Base-by-base conservation (phyloP, 2,329 filamentous ascomycete genomes). In the Fusarium irregulare region DNA sequence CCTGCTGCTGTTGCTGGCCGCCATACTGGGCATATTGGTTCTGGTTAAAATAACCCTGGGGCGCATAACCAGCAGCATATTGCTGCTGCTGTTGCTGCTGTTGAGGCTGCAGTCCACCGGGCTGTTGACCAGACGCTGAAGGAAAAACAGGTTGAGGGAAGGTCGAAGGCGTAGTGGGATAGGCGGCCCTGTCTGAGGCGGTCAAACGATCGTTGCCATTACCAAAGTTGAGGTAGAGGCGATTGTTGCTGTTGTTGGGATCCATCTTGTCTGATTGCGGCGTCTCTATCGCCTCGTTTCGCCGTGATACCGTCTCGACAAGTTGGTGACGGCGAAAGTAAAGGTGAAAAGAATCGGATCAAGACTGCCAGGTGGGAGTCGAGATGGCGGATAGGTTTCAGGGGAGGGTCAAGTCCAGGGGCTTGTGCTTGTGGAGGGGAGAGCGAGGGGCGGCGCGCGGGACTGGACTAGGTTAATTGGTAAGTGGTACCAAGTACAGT, bases 81-180 rank as follows among this genome's bases (percentile, higher is more conserved):
- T 80, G 80, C 42, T 66, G 63, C 25, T 65, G 76, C 73, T 83
- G 83, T 28, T 60, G 60, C 13, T 59, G 60, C 23, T 59, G 60
- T 37, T 65, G 63, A 64, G 82, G 80, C 56, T 79, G 79, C 55
- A 71, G 47, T 45, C 60, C 63, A 21, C 63, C 66, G 53, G 68
- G 51, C 23, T 71, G 74, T 46, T 74, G 72, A 12, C 73, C 72
- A 60, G 65, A 65, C 27, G 60, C 51, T 34, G 73, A 57, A 61
- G 85, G 83, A 72, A 87, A 88, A 79, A 97, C 92, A 65, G 94
- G 94, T 83, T 98, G 95, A 14, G 95, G 95, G 78, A 98, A 98
- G 63, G 94, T 97, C 71, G 95, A 98, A 55, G 95, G 95, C 12
- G 95, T 98, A 56, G 95, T 94, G 73, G 92, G 92, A 85, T 93